Conservation (phyloP, 1,284 basidiomycete species). For the Austroboletus rostrupii region DNA sequence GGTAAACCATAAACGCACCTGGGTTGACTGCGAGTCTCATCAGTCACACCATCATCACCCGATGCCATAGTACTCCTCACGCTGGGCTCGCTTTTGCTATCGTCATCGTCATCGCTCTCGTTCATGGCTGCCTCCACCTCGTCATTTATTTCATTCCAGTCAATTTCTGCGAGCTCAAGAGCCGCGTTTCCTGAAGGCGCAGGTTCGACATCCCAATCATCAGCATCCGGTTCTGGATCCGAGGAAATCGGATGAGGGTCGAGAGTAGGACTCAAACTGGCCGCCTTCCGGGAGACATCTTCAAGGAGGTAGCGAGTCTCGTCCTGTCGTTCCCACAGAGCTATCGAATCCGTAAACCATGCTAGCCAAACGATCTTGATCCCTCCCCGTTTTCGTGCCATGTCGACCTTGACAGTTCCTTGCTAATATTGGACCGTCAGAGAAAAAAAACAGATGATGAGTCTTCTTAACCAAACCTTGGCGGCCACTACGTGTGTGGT, state of each 20-base stretch:
- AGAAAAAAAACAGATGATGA: slow-evolving; percentile 3
- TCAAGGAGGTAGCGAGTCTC: slow-evolving; percentile 72
- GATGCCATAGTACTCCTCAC: slow-evolving; percentile 32
- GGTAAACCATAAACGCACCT: slow-evolving; percentile 20
- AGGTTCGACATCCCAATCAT: slow-evolving; percentile 58
- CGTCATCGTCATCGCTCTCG: slow-evolving; percentile 60
- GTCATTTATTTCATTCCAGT: slow-evolving; percentile 79
- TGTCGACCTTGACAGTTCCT: slow-evolving; percentile 88
- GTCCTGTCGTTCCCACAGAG: slow-evolving; percentile 73
- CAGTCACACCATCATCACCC: slow-evolving; percentile 29
- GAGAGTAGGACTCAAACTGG: slow-evolving; percentile 44
- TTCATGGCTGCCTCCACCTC: slow-evolving; percentile 87
- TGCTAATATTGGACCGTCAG: slow-evolving; percentile 41
- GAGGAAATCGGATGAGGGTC: slow-evolving; percentile 58
- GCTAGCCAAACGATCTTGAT: slow-evolving; percentile 82
- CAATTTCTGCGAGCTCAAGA: slow-evolving; percentile 52
- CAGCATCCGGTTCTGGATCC: slow-evolving; percentile 60
- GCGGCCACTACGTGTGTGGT: slow-evolving; percentile 92
- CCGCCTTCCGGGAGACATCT: slow-evolving; percentile 34
- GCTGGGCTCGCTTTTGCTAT: slow-evolving; percentile 31
- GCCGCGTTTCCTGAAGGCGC: slow-evolving; percentile 24
- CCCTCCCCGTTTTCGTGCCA: slow-evolving; percentile 64
- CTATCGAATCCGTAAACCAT: slow-evolving; percentile 87
- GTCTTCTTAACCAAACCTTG: slow-evolving; percentile 47
- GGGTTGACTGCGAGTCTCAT: slow-evolving; percentile 28